Base-by-base conservation (phyloP, 176 grass and related monocot species). In the Typha latifolia region DNA sequence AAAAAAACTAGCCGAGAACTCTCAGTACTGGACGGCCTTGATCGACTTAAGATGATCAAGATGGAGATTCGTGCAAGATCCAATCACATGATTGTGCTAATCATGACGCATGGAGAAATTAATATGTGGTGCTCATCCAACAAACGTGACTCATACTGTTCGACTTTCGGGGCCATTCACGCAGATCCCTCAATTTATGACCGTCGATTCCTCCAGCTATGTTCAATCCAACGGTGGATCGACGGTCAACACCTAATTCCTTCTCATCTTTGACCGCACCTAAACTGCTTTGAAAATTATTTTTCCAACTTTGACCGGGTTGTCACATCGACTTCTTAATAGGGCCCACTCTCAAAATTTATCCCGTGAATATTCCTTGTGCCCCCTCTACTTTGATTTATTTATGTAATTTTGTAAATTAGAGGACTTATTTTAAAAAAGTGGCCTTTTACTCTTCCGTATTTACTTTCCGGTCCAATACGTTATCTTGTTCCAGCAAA, bases 251-350 rank as follows among this genome's bases (percentile, higher is more conserved):
- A 14, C 16, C 53, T 21, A 32, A 32, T 52, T 64, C 31, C 15
- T 63, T 73, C 57, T 29, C 18, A 27, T n/a, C n/a, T 77, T 83
- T 83, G 81, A 83, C 74, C 53, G 11, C 69, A 83, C 68, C 68
- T 66, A 64, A 78, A 83, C 49, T 13, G 49, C 47, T 66, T 49
- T 14, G 80, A 32, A 77, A 77, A 62, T 4, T 72, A 77, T 72
- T 53, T 52, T 49, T 66, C 29, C 69, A 32, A 72, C 65, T 82
- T 83, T 83, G 81, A 83, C 81, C 51, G 32, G 9, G 21, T 62
- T 83, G 74, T 78, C 75, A 51, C 74, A 77, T 78, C 63, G 52
- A 19, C 5, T 14, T 23, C 64, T 8, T 20, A 47, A 15, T 3
- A 29, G 27, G 27, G 27, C 27, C 27, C 61, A 68, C 32, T 62